Evolutionary conservation across 2,329 filamentous ascomycete genomes (phyloP), one percentile per base, ranked within the genome.

Genomic region (Elsinoe fawcettii): DNA sequence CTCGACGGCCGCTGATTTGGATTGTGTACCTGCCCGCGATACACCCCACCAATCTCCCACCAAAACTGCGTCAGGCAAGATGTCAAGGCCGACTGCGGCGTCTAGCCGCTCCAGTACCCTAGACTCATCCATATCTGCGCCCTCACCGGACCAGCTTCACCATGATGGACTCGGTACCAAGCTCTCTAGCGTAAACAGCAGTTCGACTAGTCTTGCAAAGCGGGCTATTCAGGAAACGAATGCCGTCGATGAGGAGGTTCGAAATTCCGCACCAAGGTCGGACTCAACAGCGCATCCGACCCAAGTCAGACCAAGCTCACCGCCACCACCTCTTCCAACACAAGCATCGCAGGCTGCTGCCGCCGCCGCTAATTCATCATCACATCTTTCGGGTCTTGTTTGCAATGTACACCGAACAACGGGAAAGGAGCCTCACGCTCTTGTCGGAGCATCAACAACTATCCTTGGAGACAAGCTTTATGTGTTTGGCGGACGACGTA

Each of bases 391-490:
- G 4, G 83, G 83, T 3, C 71, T 87, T 58, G 83, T 86, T 6
- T 87, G 84, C 68, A 86, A 85, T 69, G 82, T 86, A 22, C 81
- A 85, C 64, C 76, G 91, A 62, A 97, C 93, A 1, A 97, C 92
- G 0, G 93, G 93, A 34, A 84, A 85, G 60, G 91, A 97, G 68
- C 93, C 93, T 2, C 90, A 88, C 66, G 88, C 93, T 2, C 77
- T 97, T 2, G 93, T 99, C 0, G 93, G 93, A 30, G 92, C 93
- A 4, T 96, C 93, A 0, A 97, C 93, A 0, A 97, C 93, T 0
- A 88, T 97, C 49, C 73, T 99, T 1, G 93, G 92, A 25, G 93
- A 99, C 71, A 96, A 95, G 71, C 79, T 99, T 20, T 99, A 96
- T 70, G 91, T 97, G 2, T 99, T 97, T 75, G 93, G 93, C 47